Evolutionary conservation across 2,329 filamentous ascomycete genomes (phyloP).

Genomic region (Fonsecaea monophora): DNA sequence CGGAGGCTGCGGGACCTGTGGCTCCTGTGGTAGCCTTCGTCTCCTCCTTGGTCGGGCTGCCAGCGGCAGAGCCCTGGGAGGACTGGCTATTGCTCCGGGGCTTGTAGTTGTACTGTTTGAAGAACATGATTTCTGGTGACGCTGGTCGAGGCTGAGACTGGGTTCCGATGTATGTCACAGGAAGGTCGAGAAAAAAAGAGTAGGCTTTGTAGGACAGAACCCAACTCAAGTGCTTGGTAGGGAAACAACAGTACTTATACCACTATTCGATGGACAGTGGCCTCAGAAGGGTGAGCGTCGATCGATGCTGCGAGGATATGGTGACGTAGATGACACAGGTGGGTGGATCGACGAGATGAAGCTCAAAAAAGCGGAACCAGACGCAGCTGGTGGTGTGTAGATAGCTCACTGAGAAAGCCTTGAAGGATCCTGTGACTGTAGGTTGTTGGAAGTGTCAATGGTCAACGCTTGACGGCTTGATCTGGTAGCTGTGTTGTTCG

Average conservation of each 20-base stretch:
- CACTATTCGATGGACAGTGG: neutral
- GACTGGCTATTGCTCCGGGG: constrained; percentile 38
- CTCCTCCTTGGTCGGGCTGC: constrained; percentile 28
- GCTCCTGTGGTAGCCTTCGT: constrained; percentile 18
- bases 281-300: neutral
- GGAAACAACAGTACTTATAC: neutral
- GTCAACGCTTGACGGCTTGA: neutral
- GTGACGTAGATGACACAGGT: constrained; percentile 14
- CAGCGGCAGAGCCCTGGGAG: constrained; percentile 27
- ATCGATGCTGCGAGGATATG: constrained; percentile 2
- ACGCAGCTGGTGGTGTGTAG: neutral
- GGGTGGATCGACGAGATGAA: neutral
- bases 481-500: neutral
- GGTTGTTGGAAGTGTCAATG: neutral
- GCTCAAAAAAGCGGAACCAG: neutral
- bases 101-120: constrained; percentile 41
- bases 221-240: neutral
- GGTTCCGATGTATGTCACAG: neutral
- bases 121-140: constrained; percentile 34
- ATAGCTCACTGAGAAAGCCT: neutral
- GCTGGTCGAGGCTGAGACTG: neutral
- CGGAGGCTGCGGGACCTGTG: constrained; percentile 11
- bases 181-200: neutral
- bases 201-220: neutral
- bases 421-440: neutral